phyloP scores from a whole-genome alignment of 2,329 filamentous ascomycete species.

The Diaporthe vaccinii region DNA sequence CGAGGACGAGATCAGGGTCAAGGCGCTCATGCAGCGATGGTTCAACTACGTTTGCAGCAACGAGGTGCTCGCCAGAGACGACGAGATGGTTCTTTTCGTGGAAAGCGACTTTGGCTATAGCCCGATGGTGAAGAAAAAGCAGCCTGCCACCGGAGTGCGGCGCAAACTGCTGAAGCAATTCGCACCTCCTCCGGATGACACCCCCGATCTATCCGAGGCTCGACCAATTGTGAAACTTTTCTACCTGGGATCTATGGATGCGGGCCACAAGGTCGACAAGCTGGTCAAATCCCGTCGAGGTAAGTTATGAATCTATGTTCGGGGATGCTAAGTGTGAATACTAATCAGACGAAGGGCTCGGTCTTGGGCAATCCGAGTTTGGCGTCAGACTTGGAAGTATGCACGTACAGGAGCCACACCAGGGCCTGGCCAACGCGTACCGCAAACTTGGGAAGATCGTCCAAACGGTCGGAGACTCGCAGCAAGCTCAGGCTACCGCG shows the following conservation, averaged over 20 bases:
- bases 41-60: conserved; percentile 93
- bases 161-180: conserved; percentile 98
- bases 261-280: conserved; percentile 96
- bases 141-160: conserved; percentile 94
- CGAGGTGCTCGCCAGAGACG: conserved; percentile 92
- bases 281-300: conserved; percentile 93
- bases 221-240: conserved; percentile 94
- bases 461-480: conserved; percentile 93
- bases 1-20: conserved; percentile 92
- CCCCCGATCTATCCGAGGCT: conserved; percentile 90
- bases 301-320: conserved; percentile 59
- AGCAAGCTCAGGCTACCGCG: conserved; percentile 95
- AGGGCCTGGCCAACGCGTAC: conserved; percentile 89
- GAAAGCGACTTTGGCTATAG: conserved; percentile 99
- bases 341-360: conserved; percentile 75
- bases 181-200: conserved; percentile 96
- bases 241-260: conserved; percentile 95
- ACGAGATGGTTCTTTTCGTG: conserved; percentile 98
- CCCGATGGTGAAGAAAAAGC: conserved; percentile 93
- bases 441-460: conserved; percentile 95
- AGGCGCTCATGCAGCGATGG: conserved; percentile 92
- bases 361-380: conserved; percentile 91
- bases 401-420: conserved; percentile 90
- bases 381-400: conserved; percentile 90
- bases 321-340: conserved; percentile 35